Evolutionary conservation across 2,329 filamentous ascomycete genomes (phyloP), one percentile per base, ranked within the genome.

Genomic region (Pestalotiopsis sp.): DNA sequence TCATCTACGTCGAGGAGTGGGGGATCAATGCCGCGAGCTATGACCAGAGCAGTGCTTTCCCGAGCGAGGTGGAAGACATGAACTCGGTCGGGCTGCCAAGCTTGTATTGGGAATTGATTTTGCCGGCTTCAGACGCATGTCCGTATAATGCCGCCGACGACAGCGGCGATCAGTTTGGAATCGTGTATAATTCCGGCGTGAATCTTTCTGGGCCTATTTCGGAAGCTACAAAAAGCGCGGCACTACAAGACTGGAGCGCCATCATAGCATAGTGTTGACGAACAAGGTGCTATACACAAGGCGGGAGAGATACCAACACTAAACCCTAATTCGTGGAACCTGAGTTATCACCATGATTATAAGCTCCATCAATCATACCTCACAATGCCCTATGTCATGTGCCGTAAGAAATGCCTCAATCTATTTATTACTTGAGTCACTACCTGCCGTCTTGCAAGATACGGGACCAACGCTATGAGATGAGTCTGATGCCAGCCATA

Each of bases 11-110:
- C 13, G 76, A 78, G 68, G 77, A 77, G 62, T 78, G 77, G 75
- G 75, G 75, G 27, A 82, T 86, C 80, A 85, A 86, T 69, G 84
- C 83, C 0, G 82, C 81, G 1, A 79, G 83, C 45, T 81, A 80
- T 63, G 80, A 84, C 69, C 67, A 68, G 3, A 58, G 59, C 63
- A 68, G 68, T 7, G 75, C 75, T 66, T 75, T 77, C 62, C 70
- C 71, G 7, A 70, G 73, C 41, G 75, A 79, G 67, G 71, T 73
- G 38, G 70, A 66, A 39, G 73, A 76, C 39, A 75, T 80, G 71
- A 76, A 76, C 69, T 71, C 70, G n/a, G 73, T 52, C 62, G 75
- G 75, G 36, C 52, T 79, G 11, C 77, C 77, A 6, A 73, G 70
- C 68, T 13, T 78, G 64, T 79, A 80, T 72, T 79, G 77, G 77